phyloP scores from a whole-genome alignment of 1,284 basidiomycete species.

The Apiotrichum laibachii region DNA sequence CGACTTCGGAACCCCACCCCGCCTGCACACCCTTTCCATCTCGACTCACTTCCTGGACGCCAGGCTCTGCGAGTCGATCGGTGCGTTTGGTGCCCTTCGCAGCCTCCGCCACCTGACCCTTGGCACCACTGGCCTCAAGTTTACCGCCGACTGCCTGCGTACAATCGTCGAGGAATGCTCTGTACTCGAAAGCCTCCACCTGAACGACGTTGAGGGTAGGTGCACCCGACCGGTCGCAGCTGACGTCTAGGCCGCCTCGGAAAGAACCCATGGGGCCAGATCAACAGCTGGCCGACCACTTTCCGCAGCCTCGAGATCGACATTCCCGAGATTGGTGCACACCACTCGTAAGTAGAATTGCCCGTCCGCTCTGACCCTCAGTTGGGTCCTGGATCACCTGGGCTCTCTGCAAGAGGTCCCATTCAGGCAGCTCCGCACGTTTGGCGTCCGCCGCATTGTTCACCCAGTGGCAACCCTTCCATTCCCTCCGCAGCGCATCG shows the following conservation, averaged over 20 bases:
- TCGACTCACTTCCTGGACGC: constrained; percentile 33
- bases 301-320: constrained; percentile 25
- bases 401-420: constrained; percentile 26
- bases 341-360: constrained; percentile 27
- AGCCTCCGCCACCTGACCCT: constrained; percentile 28
- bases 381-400: constrained; percentile 37
- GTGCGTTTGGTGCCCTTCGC: constrained; percentile 22
- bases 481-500: constrained; percentile 18
- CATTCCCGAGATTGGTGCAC: constrained; percentile 23
- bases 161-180: constrained; percentile 24
- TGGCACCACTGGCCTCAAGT: constrained; percentile 28
- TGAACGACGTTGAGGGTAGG: constrained; percentile 32
- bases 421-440: constrained; percentile 25
- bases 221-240: not conserved
- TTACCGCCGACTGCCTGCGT: constrained; percentile 29
- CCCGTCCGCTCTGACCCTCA: not conserved
- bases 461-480: constrained; percentile 29
- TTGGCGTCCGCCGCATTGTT: constrained; percentile 23
- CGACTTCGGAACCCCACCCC: constrained; percentile 2
- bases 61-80: constrained; percentile 23
- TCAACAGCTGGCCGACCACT: constrained; percentile 26
- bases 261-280: constrained; percentile 31
- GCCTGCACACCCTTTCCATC: constrained; percentile 22
- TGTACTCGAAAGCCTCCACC: constrained; percentile 20
- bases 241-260: constrained; percentile 30